Conservation (phyloP, 2,329 filamentous ascomycete genomes). For the Dactylellina cionopaga region DNA sequence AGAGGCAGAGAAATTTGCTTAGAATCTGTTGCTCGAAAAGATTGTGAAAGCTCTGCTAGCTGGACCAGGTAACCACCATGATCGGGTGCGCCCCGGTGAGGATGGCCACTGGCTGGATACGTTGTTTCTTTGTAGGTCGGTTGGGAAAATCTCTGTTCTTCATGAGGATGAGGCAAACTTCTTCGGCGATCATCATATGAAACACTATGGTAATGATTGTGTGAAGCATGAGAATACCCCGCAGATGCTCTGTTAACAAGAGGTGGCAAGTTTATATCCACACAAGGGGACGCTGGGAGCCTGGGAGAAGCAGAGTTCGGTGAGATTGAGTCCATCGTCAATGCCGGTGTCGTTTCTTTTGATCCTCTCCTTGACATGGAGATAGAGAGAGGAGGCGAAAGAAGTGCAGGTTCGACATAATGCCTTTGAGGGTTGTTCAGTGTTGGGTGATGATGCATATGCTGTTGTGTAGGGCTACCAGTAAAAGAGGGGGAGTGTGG, state of each 20-base stretch:
- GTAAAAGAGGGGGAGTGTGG: constrained; percentile 51
- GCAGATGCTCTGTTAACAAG: constrained; percentile 46
- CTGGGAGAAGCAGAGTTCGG: constrained; percentile 71
- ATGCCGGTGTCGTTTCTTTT: constrained; percentile 72
- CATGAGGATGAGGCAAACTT: constrained; percentile 48
- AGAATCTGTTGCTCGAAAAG: constrained; percentile 35
- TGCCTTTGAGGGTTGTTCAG: constrained; percentile 57
- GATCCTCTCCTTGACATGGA: constrained; percentile 70
- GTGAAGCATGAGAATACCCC: constrained; percentile 52
- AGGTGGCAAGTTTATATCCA: constrained; percentile 54
- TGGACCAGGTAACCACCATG: constrained; percentile 50
- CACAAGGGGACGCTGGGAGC: constrained; percentile 59
- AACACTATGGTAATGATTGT: constrained; percentile 34
- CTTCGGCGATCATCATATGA: constrained; percentile 46
- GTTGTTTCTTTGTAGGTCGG: constrained; percentile 22
- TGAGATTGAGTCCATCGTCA: constrained; percentile 76
- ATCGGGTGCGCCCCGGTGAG: constrained; percentile 47
- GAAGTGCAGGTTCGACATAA: constrained; percentile 63
- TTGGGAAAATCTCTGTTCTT: constrained; percentile 45
- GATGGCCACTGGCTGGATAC: constrained; percentile 6
- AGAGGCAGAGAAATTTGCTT: constrained; percentile 24
- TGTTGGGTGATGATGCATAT: constrained; percentile 53
- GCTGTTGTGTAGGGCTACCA: constrained; percentile 58
- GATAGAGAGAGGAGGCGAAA: constrained; percentile 73
- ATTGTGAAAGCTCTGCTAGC: constrained; percentile 45